Evolutionary conservation across 495 filamentous ascomycete species (phyloP).

Genomic region (Daldinia vernicosa): DNA sequence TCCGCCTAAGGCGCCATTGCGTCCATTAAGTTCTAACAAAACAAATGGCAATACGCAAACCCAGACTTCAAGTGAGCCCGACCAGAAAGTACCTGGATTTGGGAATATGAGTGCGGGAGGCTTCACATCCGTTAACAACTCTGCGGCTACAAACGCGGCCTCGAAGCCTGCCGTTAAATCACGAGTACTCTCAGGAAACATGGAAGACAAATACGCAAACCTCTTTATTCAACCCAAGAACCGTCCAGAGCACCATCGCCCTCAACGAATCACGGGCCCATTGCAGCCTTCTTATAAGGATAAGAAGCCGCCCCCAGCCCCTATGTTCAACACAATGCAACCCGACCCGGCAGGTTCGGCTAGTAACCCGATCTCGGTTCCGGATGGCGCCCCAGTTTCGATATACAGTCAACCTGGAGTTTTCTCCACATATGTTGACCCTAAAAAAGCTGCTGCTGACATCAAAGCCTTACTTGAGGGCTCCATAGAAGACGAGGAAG

Average conservation of each 20-base stretch:
- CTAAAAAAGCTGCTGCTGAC: constrained; percentile 79
- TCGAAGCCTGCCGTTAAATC: constrained; percentile 39
- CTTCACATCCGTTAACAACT: constrained; percentile 15
- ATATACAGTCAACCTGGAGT: constrained; percentile 59
- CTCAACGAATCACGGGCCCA: constrained; percentile 53
- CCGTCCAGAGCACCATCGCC: constrained; percentile 58
- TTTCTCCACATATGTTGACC: constrained; percentile 76
- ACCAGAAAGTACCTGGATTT: constrained; percentile 32
- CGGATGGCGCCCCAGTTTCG: constrained; percentile 39
- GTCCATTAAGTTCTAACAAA: constrained; percentile 32
- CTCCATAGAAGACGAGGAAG: constrained; percentile 84
- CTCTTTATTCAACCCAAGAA: constrained; percentile 56
- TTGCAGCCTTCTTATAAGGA: constrained; percentile 50
- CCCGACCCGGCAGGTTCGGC: constrained; percentile 31
- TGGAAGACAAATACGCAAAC: constrained; percentile 50
- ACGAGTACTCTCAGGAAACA: constrained; percentile 30
- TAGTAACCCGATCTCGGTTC: constrained; percentile 41
- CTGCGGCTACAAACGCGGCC: constrained; percentile 10
- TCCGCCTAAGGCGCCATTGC: constrained; percentile 44
- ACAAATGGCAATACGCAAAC: constrained; percentile 25
- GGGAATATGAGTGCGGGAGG: constrained; percentile 32
- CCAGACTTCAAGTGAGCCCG: constrained; percentile 13
- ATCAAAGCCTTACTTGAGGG: constrained; percentile 89
- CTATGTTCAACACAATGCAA: constrained; percentile 52
- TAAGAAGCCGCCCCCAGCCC: constrained; percentile 45